phyloP scores from a whole-genome alignment of 345 rosid genomes.

The Schrenkiella parvula region DNA sequence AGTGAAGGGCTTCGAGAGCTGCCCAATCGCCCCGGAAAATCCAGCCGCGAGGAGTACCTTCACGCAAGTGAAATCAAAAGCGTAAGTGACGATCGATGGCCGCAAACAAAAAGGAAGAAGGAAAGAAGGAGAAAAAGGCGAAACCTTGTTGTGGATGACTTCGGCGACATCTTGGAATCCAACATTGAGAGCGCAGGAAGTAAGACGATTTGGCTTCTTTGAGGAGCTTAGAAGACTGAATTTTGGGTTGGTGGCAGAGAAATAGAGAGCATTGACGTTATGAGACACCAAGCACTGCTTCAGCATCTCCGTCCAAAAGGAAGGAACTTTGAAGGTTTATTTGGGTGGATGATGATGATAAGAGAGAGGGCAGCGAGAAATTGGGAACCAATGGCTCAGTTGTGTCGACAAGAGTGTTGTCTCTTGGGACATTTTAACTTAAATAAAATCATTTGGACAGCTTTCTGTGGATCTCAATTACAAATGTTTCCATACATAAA shows the following conservation, averaged over 20 bases:
- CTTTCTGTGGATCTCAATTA: background rate
- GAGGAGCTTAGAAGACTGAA: conserved; percentile 6
- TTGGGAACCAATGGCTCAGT: conserved; percentile 18
- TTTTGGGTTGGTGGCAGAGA: conserved; percentile 21
- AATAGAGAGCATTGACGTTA: conserved; percentile 14
- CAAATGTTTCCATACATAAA: background rate
- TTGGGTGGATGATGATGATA: conserved; percentile 16
- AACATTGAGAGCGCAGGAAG: conserved; percentile 35
- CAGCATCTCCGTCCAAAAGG: conserved; percentile 12
- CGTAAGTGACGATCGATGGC: background rate
- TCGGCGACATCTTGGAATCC: conserved; percentile 55
- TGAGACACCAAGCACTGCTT: conserved; percentile 17
- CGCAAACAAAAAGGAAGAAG: background rate
- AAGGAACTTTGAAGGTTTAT: background rate
- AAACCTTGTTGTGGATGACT: conserved; percentile 69
- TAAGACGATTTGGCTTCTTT: conserved; percentile 28
- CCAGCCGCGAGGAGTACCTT: conserved; percentile 81
- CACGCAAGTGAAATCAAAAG: conserved; percentile 7
- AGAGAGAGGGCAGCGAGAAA: conserved; percentile 5
- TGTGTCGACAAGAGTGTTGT: background rate
- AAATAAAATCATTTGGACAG: background rate
- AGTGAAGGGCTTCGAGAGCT: conserved; percentile 81
- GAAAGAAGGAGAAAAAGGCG: background rate
- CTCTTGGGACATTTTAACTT: conserved; percentile 6
- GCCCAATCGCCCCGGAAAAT: conserved; percentile 72